Evolutionary conservation across 805 yeast species (phyloP).

Genomic region (Isabelozyma rhagii): DNA sequence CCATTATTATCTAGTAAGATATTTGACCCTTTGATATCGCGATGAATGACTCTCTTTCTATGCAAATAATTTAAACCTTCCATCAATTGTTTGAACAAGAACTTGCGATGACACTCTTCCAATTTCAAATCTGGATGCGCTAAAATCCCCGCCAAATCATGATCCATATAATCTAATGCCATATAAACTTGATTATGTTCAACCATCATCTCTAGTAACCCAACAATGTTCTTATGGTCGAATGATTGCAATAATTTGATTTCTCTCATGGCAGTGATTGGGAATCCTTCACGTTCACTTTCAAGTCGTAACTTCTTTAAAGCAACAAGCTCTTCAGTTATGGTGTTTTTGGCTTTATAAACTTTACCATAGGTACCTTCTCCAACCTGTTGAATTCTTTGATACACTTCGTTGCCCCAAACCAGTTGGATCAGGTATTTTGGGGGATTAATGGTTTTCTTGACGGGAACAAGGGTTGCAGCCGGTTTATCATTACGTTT

Average conservation of each 20-base stretch:
- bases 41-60: slow-evolving; percentile 63
- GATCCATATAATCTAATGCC: slow-evolving; percentile 92
- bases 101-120: slow-evolving; percentile 62
- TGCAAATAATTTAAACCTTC: slow-evolving; percentile 72
- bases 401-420: slow-evolving; percentile 46
- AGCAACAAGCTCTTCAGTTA: slow-evolving; percentile 76
- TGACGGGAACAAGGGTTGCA: slow-evolving; percentile 2
- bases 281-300: slow-evolving; percentile 89
- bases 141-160: slow-evolving; percentile 85
- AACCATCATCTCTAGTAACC: slow-evolving; percentile 85
- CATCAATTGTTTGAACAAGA: slow-evolving; percentile 60
- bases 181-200: slow-evolving; percentile 72
- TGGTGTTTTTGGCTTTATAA: slow-evolving; percentile 73
- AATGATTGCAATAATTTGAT: slow-evolving; percentile 80
- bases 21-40: slow-evolving; percentile 83
- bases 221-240: slow-evolving; percentile 77
- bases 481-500: neutral
- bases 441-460: slow-evolving; percentile 23
- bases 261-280: slow-evolving; percentile 92
- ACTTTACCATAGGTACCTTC: slow-evolving; percentile 98
- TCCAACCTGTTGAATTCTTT: slow-evolving; percentile 86
- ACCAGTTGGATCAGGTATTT: slow-evolving; percentile 28
- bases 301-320: slow-evolving; percentile 82
- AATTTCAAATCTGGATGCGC: slow-evolving; percentile 69
- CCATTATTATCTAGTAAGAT: slow-evolving; percentile 64